Percentiles rank a stretch among this genome's conserved stretches.
Conservation (phyloP, 768 basidiomycete species). For the Wakefieldia striispora region DNA sequence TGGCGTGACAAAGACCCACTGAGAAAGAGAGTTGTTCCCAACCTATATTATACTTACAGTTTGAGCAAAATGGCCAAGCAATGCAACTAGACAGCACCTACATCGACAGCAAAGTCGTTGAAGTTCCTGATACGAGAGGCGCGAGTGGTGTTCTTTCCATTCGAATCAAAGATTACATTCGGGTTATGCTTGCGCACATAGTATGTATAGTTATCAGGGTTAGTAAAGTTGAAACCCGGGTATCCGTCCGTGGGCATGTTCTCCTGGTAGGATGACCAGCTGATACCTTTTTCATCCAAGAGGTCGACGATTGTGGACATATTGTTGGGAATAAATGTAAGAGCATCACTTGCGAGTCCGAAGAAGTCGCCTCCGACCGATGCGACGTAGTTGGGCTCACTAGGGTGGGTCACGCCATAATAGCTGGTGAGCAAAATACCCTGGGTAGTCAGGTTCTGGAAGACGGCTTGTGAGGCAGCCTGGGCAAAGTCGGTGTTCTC, state of each 20-base stretch:
- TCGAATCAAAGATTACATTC: constrained; percentile 48
- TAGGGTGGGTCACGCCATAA: constrained; percentile 54
- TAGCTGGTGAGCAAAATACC: constrained; percentile 48
- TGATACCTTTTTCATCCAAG: constrained; percentile 52
- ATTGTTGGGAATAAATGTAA: constrained; percentile 38
- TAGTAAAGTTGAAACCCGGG: constrained; percentile 36
- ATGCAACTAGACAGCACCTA: constrained; percentile 20
- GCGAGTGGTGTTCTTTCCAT: constrained; percentile 42
- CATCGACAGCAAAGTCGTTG: constrained; percentile 58
- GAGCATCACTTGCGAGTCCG: constrained; percentile 44
- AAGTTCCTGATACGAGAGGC: constrained; percentile 52
- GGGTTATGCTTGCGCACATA: constrained; percentile 61
- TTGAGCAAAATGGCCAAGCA: not conserved
- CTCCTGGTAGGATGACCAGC: constrained; percentile 64
- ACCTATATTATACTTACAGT: constrained; percentile 8
- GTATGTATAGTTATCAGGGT: constrained; percentile 40
- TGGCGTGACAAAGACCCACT: constrained; percentile 64
- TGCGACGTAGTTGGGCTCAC: constrained; percentile 58
- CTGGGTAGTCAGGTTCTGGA: constrained; percentile 42
- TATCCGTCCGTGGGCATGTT: constrained; percentile 53
- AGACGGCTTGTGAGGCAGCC: constrained; percentile 27
- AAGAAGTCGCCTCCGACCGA: constrained; percentile 52
- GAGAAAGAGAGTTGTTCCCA: constrained; percentile 45
- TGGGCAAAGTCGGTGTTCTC: constrained; percentile 57
- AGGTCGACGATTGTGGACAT: constrained; percentile 60